A percentile compares a stretch with the other conserved stretches of the same genome.
These are phyloP conservation scores for Suaeda aralocaspica DNA, from an alignment of 148 eudicot species.

Conservation along the genomic window DNA sequence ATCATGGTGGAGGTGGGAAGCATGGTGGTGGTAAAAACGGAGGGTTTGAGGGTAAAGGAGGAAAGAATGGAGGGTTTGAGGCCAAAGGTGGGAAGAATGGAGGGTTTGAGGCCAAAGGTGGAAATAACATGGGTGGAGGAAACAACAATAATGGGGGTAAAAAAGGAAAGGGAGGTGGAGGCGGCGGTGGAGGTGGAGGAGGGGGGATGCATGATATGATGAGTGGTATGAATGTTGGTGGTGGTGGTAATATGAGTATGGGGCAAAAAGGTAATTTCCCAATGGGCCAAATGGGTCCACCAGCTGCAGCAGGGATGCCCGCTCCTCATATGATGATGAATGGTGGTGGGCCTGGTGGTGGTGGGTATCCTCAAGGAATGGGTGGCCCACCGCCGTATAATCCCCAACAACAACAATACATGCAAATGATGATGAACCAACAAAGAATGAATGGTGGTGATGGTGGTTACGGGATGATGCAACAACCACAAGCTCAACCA, in stretches of 20 bases:
- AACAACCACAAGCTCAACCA: slow-evolving; percentile 26
- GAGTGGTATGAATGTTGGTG: slow-evolving; percentile 16
- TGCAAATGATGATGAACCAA: slow-evolving; percentile 91
- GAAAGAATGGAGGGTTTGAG: slow-evolving; percentile 12
- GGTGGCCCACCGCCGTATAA: slow-evolving; percentile 44
- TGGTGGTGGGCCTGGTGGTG: slow-evolving; percentile 23
- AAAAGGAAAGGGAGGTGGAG: slow-evolving; percentile 29
- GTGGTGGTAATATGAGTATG: slow-evolving; percentile 33
- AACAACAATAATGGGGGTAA: slow-evolving; percentile 17
- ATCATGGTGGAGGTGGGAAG: slow-evolving; percentile 32
- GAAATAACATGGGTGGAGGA: slow-evolving; percentile 17
- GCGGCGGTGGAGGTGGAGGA: slow-evolving; percentile 32
- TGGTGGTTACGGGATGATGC: slow-evolving; percentile 38
- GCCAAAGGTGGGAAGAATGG: slow-evolving; percentile 2
- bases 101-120: slow-evolving; percentile 2
- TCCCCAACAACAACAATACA: slow-evolving; percentile 52
- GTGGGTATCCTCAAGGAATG: slow-evolving; percentile 51
- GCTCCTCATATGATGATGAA: slow-evolving; percentile 32
- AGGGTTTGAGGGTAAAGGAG: slow-evolving; percentile 5
- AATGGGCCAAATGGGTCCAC: slow-evolving; percentile 56
- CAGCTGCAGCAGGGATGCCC: slow-evolving; percentile 50
- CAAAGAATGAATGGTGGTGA: slow-evolving; percentile 49
- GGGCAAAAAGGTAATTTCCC: slow-evolving; percentile 44
- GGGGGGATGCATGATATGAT: slow-evolving; percentile 35
- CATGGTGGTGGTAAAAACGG: slow-evolving; percentile 27